phyloP scores from a whole-genome alignment of 2,329 filamentous ascomycete species.

The Byssochlamys sp. region DNA sequence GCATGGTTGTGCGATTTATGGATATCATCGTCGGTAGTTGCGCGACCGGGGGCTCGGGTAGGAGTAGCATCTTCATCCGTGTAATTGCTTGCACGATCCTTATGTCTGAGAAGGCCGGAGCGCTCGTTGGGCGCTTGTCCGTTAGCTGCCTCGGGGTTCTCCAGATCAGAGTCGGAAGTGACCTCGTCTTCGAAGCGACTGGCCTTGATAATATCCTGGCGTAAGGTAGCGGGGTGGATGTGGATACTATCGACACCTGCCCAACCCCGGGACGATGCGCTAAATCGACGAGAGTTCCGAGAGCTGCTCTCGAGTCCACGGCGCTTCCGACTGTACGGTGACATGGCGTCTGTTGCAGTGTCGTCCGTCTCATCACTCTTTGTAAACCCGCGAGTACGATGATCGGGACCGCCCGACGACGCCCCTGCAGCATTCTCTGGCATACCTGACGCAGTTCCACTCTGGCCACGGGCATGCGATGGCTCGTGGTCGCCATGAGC shows the following conservation, averaged over 20 bases:
- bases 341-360: conserved; percentile 15
- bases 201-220: conserved; percentile 86
- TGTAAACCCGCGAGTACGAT: conserved; percentile 9
- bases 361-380: conserved; percentile 20
- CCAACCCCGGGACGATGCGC: conserved; percentile 47
- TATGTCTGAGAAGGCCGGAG: conserved; percentile 30
- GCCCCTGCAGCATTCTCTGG: conserved; percentile 53
- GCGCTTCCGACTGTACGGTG: conserved; percentile 23
- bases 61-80: conserved; percentile 19
- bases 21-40: conserved; percentile 22
- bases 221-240: conserved; percentile 80
- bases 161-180: conserved; percentile 46
- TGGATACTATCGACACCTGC: conserved; percentile 59
- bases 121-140: conserved; percentile 37
- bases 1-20: conserved; percentile 70
- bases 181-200: conserved; percentile 51
- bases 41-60: conserved; percentile 5
- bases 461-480: conserved; percentile 36
- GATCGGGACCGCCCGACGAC: conserved; percentile 18
- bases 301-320: conserved; percentile 15
- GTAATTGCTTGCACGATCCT: conserved; percentile 29
- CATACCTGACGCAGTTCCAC: conserved; percentile 52
- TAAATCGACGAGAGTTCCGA: conserved; percentile 25
- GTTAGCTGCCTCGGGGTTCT: conserved; percentile 39
- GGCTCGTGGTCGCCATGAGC: conserved; percentile 32